These are phyloP conservation scores for Odontarrhena argentea DNA, from an alignment of 345 rosid genomes.

Conservation along the genomic window DNA sequence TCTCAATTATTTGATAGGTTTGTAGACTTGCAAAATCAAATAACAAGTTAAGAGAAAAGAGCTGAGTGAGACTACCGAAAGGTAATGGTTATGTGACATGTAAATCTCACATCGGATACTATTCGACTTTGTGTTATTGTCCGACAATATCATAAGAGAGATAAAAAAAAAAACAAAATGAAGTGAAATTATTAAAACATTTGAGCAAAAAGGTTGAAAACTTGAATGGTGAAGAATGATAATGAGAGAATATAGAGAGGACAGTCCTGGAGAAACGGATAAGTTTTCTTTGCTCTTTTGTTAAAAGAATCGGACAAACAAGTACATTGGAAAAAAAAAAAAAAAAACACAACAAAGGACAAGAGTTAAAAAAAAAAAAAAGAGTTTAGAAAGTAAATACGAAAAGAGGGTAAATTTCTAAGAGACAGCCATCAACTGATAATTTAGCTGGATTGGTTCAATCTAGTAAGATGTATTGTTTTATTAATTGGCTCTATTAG, in stretches of 20 bases:
- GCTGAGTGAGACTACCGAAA: constrained; percentile 23
- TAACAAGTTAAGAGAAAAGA: constrained; percentile 16
- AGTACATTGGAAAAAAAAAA: constrained; percentile 33
- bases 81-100: constrained; percentile 40
- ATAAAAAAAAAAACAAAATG: background rate
- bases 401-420: constrained; percentile 25
- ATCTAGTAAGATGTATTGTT: constrained; percentile 18
- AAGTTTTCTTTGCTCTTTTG: constrained; percentile 28
- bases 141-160: constrained; percentile 20
- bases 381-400: background rate
- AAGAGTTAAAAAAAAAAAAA: background rate
- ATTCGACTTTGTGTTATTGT: constrained; percentile 30
- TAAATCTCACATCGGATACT: constrained; percentile 43
- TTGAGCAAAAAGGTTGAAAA: constrained; percentile 25
- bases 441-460: constrained; percentile 27
- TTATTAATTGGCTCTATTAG: constrained; percentile 6
- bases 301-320: constrained; percentile 40
- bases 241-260: constrained; percentile 32
- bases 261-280: constrained; percentile 35
- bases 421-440: constrained; percentile 30
- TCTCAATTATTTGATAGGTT: constrained; percentile 37
- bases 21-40: constrained; percentile 32
- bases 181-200: background rate
- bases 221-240: constrained; percentile 24
- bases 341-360: constrained; percentile 26